These are phyloP conservation scores for Metarhizium humberi DNA, from an alignment of 2,329 filamentous ascomycete genomes.

Conservation along the genomic window DNA sequence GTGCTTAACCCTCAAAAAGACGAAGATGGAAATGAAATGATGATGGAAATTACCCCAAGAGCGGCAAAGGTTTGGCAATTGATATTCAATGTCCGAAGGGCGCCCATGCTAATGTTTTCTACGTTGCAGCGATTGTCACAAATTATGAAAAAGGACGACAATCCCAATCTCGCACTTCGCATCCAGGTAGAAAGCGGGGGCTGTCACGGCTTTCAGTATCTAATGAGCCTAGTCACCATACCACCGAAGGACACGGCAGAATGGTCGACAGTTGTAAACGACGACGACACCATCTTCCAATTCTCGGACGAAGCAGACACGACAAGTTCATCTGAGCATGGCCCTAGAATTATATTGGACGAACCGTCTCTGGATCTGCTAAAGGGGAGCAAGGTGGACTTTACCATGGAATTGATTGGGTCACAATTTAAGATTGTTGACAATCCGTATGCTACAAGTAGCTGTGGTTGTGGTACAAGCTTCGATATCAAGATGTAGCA, in stretches of 20 bases:
- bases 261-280: conserved; percentile 32
- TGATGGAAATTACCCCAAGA: conserved; percentile 72
- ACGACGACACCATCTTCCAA: conserved; percentile 85
- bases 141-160: conserved; percentile 63
- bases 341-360: conserved; percentile 81
- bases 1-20: conserved; percentile 66
- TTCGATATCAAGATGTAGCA: conserved; percentile 75
- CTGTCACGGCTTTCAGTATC: conserved; percentile 96
- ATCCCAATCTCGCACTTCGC: conserved; percentile 77
- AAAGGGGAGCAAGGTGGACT: conserved; percentile 92
- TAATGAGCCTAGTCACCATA: conserved; percentile 74
- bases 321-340: conserved; percentile 18
- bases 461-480: conserved; percentile 93
- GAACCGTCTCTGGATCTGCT: conserved; percentile 77
- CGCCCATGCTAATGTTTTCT: background rate
- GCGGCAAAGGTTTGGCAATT: conserved; percentile 59
- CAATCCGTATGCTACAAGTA: conserved; percentile 85
- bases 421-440: conserved; percentile 92
- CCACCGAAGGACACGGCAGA: conserved; percentile 29
- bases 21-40: conserved; percentile 77
- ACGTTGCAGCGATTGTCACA: conserved; percentile 55
- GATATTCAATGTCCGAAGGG: background rate
- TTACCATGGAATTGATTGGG: conserved; percentile 85
- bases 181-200: conserved; percentile 89
- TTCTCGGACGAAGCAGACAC: conserved; percentile 41